Base-by-base conservation (phyloP, 2,329 filamentous ascomycete species). In the Fragosphaeria purpurea region DNA sequence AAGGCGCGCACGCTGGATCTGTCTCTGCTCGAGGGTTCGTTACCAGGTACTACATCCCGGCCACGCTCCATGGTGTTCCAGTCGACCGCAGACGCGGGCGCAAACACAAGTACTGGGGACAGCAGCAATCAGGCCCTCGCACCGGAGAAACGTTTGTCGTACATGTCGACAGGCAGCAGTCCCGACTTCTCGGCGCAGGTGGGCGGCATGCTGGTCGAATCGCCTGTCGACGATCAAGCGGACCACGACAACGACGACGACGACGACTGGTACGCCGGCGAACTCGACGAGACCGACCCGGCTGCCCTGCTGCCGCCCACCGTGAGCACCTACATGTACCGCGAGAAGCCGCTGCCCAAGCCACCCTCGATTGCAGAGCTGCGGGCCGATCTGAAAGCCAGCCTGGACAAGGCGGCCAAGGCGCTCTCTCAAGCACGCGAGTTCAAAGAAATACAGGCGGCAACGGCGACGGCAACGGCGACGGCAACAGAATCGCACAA, bases 231-330 rank as follows among this genome's bases (percentile, higher is more conserved):
- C 22, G 22, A 22, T 22, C 71, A 74, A 4, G 66, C 65, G 38
- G 65, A 71, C n/a, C 56, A 61, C 32, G 64, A 63, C 5, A 61
- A 63, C 22, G 56, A 62, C 11, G 57, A 59, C 32, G 63, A 67
- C 48, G 64, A 70, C 9, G 70, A 68, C 32, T 76, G 73, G 54
- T 74, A 74, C 55, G 77, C 72, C 45, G 79, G 81, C 42, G 79
- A 82, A 46, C 39, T 41, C 39, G 54, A 56, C 35, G 79, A 84
- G 52, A 73, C 75, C 22, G 86, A 88, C 53, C 78, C 81, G 34
- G 77, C 84, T 53, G 77, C 84, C 54, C 91, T 98, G 81, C 80
- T 96, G 4, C 91, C 93, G n/a, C 93, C 93, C 0, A 98, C 93
- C 0, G 88, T 91, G 41, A 96, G 90, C 74, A 98, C 93, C 4